A percentile compares a stretch with the other conserved stretches of the same genome.
phyloP scores from a whole-genome alignment of 805 yeast species.

The Candida corydali region DNA sequence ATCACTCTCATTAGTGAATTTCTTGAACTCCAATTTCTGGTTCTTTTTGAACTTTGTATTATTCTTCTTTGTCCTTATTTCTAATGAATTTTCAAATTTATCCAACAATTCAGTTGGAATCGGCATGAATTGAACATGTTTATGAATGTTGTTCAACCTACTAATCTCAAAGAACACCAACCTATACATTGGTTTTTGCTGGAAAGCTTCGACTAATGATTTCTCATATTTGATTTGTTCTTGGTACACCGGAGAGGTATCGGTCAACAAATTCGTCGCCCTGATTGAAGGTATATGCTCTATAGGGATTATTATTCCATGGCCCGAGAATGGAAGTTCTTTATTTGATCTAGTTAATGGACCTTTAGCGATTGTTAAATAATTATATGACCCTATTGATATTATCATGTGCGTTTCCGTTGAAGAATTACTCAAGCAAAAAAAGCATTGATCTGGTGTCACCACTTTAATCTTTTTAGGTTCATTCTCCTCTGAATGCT shows the following conservation, averaged over 20 bases:
- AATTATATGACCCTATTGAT: conserved; percentile 62
- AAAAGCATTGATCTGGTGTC: conserved; percentile 65
- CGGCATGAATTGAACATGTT: conserved; percentile 75
- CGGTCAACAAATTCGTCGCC: conserved; percentile 17
- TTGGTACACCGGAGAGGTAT: conserved; percentile 23
- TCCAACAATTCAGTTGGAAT: conserved; percentile 43
- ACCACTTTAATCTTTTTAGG: conserved; percentile 35
- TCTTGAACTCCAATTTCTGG: conserved; percentile 40
- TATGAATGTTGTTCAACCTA: conserved; percentile 62
- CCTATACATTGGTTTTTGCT: conserved; percentile 35
- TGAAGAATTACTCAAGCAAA: conserved; percentile 77
- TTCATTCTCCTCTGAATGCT: conserved; percentile 11
- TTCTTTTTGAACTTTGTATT: conserved; percentile 44
- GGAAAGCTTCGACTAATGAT: conserved; percentile 49
- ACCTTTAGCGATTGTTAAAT: conserved; percentile 80
- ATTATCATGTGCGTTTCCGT: conserved; percentile 77
- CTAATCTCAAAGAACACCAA: conserved; percentile 70
- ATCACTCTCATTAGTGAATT: conserved; percentile 21
- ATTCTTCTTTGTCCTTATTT: conserved; percentile 39
- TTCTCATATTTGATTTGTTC: conserved; percentile 49
- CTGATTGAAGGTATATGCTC: conserved; percentile 54
- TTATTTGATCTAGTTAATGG: conserved; percentile 60
- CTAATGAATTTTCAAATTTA: conserved; percentile 44
- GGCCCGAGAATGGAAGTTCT: conserved; percentile 64
- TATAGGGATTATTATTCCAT: conserved; percentile 75